Evolutionary conservation across 2,329 filamentous ascomycete species (phyloP), one percentile per base, ranked within the genome.

Genomic region (Cladosporium sp.): DNA sequence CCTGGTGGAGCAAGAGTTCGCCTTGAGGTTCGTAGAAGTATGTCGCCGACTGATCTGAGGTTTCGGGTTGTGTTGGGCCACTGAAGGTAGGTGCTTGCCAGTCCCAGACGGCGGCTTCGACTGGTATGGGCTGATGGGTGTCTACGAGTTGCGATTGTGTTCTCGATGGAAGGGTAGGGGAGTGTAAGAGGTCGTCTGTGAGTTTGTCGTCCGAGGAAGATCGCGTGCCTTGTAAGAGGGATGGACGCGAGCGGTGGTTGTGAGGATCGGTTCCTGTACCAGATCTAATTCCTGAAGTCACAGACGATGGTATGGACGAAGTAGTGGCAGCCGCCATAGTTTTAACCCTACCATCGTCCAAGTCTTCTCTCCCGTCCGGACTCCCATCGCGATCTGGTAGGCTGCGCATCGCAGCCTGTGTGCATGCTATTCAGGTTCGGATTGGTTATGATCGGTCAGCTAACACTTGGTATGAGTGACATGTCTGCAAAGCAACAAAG

Each of bases 1-100:
- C 72, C 23, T 58, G 21, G 14, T 58, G 56, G 69, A 61, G 76
- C 18, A 77, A 68, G n/a, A 81, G 74, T 70, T 82, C 79, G 51
- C 80, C 80, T 70, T 81, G 80, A 4, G 79, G 79, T 66, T 82
- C 79, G 75, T 79, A 81, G 61, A 78, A 74, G 32, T 72, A 69
- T 13, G 68, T 63, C 6, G 63, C 62, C 11, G 57, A n/a, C 5
- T 43, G 39, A 16, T 60, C 26, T 34, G 43, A 16, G 2, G n/a
- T n/a, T 8, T 58, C 56, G 2, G 32, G 26, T 4, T 48, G 63
- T 43, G 66, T 70, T 5, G 71, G 68, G 53, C 77, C 74, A 49
- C 73, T 73, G 36, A 74, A 66, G 49, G 76, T 76, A 58, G 76
- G 68, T 8, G 76, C 69, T 34, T 75, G 73, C 78, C 78, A 80